Base-by-base conservation (phyloP, 1,284 basidiomycete genomes). In the Ustanciosporium gigantosporum region DNA sequence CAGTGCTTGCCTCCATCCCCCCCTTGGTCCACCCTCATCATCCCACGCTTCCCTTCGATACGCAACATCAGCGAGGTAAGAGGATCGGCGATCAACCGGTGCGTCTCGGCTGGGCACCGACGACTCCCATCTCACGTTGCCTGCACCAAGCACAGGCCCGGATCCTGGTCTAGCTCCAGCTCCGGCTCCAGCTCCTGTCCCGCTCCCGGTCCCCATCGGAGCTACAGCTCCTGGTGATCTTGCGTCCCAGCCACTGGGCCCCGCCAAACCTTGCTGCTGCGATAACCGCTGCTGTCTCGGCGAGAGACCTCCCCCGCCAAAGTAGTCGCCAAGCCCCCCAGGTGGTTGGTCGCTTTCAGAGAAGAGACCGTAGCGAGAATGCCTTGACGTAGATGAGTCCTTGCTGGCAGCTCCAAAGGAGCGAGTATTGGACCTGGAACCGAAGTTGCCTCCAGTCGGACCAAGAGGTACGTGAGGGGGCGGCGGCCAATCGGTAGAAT, bases 31-130 rank as follows among this genome's bases (percentile, higher is more conserved):
- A 23, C 5, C 6, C 6, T 37, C 36, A 19, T 37, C 36, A 11
- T 19, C 16, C 36, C 36, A 37, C 19, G 19, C 6, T 11, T 37
- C 36, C 21, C 24, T 37, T 6, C 36, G 36, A 6, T 21, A 23
- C 7, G 19, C 17, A 9, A 23, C n/a, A 9, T 56, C 52, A 25
- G 17, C 23, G 3, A 41, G 24, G 25, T 51, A 41, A 21, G 59
- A 52, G 27, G 38, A 34, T 20, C 59, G 35, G 22, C 52, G 41
- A 5, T 56, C n/a, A n/a, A n/a, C n/a, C n/a, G n/a, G n/a, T n/a
- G n/a, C n/a, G n/a, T n/a, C n/a, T n/a, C n/a, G n/a, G n/a, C n/a
- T n/a, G n/a, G n/a, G n/a, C n/a, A n/a, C n/a, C n/a, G n/a, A n/a
- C n/a, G n/a, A n/a, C n/a, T n/a, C n/a, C n/a, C n/a, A n/a, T n/a